phyloP scores from a whole-genome alignment of 371 early-diverging fungal genomes.

The Lichtheimia corymbifera region DNA sequence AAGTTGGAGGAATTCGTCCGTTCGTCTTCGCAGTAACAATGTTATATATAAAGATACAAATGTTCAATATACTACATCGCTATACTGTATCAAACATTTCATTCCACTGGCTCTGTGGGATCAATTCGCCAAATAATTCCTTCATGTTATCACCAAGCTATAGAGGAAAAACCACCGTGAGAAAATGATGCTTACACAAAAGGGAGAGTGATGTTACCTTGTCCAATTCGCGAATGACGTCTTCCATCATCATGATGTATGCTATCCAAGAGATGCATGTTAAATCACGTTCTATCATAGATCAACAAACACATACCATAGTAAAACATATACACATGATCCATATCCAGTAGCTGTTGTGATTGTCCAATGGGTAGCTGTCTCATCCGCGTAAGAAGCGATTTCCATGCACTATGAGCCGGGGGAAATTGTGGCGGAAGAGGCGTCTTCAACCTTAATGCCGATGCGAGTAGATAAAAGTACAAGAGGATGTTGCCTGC shows the following conservation, averaged over 20 bases:
- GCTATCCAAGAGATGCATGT: conserved; percentile 27
- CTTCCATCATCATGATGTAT: conserved; percentile 77
- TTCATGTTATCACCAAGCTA: conserved; percentile 31
- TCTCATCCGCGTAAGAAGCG: conserved; percentile 47
- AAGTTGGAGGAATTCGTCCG: conserved; percentile 44
- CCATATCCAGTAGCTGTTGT: conserved; percentile 47
- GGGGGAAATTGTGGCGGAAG: conserved; percentile 85
- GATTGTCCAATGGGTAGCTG: conserved; percentile 53
- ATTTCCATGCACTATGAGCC: conserved; percentile 50
- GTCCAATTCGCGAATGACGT: conserved; percentile 80
- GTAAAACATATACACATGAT: conserved; percentile 72
- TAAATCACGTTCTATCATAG: too few species aligned
- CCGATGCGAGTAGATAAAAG: conserved; percentile 81
- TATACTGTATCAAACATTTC: conserved; percentile 23
- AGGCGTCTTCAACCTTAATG: conserved; percentile 78
- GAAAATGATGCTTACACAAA: background rate
- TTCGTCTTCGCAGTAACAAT: too few species aligned
- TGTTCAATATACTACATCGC: background rate
- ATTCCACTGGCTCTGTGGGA: conserved; percentile 48
- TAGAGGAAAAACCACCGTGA: background rate
- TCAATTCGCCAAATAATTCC: conserved; percentile 42
- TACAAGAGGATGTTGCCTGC: conserved; percentile 74
- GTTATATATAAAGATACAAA: too few species aligned
- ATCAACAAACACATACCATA: conserved; percentile 27
- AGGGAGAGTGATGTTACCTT: conserved; percentile 21